Conservation (phyloP, 1,139 yeast genomes). For the Diutina catenulata region DNA sequence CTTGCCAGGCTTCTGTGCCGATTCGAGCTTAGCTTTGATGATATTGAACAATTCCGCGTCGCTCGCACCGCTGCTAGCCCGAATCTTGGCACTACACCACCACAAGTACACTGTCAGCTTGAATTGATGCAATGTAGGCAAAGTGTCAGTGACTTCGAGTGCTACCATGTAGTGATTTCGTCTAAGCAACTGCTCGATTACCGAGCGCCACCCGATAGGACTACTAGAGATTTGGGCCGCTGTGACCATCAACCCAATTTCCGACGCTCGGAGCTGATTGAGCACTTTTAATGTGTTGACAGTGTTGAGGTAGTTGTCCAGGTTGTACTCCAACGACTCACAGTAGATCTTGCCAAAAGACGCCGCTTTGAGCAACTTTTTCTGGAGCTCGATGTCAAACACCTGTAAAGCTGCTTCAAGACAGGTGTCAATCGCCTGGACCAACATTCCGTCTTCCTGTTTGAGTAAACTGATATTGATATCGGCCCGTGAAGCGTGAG, state of each 20-base stretch:
- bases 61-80: constrained; percentile 35
- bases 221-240: constrained; percentile 36
- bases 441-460: constrained; percentile 34
- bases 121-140: constrained; percentile 30
- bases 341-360: constrained; percentile 73
- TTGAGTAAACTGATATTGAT: constrained; percentile 53
- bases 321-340: constrained; percentile 32
- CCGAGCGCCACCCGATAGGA: constrained; percentile 39
- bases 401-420: constrained; percentile 70
- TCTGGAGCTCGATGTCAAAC: constrained; percentile 69
- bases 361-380: constrained; percentile 67
- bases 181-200: constrained; percentile 47
- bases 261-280: constrained; percentile 53
- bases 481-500: constrained; percentile 74
- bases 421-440: constrained; percentile 59
- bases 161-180: constrained; percentile 57
- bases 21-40: constrained; percentile 16
- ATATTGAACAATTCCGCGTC: constrained; percentile 48
- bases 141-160: constrained; percentile 43
- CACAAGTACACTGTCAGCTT: constrained; percentile 49
- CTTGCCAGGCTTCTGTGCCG: constrained; percentile 6
- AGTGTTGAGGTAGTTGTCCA: constrained; percentile 49
- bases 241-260: constrained; percentile 62
- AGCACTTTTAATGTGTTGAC: constrained; percentile 54
- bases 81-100: constrained; percentile 76